Conservation (phyloP, 1,284 basidiomycete species). For the Cutaneotrichosporon dermatis region DNA sequence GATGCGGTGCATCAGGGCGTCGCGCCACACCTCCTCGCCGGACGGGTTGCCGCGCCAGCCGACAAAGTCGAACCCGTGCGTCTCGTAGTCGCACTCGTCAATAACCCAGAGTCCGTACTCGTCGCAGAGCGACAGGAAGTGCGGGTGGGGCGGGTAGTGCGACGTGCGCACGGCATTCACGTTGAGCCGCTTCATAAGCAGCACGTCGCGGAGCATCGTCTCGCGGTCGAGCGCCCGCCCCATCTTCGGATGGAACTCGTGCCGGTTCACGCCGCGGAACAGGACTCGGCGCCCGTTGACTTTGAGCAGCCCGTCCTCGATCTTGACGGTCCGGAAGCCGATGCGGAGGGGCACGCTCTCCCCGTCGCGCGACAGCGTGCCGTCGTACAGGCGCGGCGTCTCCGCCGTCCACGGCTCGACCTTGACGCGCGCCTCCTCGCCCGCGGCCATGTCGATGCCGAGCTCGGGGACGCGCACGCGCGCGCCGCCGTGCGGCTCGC, state of each 20-base stretch:
- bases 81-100: slow-evolving; percentile 29
- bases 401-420: slow-evolving; percentile 28
- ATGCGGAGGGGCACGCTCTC: slow-evolving; percentile 23
- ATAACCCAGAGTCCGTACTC: slow-evolving; percentile 30
- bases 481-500: slow-evolving; percentile 2
- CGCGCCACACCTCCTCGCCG: slow-evolving; percentile 12
- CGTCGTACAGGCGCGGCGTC: slow-evolving; percentile 18
- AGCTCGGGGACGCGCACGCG: slow-evolving; percentile 23
- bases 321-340: slow-evolving; percentile 26
- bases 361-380: slow-evolving; percentile 1
- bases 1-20: slow-evolving; percentile 20
- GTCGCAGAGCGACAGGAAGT: slow-evolving; percentile 28
- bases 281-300: slow-evolving; percentile 27
- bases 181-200: slow-evolving; percentile 27
- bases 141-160: slow-evolving; percentile 29
- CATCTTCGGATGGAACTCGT: slow-evolving; percentile 25
- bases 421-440: not conserved
- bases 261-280: slow-evolving; percentile 27
- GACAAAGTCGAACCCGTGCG: slow-evolving; percentile 24
- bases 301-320: slow-evolving; percentile 19
- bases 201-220: slow-evolving; percentile 25
- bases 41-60: slow-evolving; percentile 22
- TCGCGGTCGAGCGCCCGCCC: slow-evolving; percentile 19
- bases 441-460: slow-evolving; percentile 16
- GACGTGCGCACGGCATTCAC: slow-evolving; percentile 27